These are phyloP conservation scores for Phytopythium helicoides DNA, from an alignment of 352 stramenopile genomes.

Conservation along the genomic window DNA sequence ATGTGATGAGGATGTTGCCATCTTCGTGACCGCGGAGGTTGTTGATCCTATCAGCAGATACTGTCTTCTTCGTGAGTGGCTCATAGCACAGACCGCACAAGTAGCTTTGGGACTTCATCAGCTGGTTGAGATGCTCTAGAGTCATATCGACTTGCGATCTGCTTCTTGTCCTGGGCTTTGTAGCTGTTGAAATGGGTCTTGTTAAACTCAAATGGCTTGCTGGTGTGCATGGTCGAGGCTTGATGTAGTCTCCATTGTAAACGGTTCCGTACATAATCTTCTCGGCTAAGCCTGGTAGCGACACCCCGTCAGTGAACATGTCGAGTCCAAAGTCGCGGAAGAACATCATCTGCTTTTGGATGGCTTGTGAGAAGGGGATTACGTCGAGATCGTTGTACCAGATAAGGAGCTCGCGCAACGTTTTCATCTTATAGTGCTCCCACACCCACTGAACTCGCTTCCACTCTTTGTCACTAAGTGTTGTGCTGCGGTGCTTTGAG, in stretches of 20 bases:
- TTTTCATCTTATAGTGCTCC: conserved; percentile 31
- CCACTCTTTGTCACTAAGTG: conserved; percentile 5
- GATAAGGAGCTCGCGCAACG: conserved; percentile 24
- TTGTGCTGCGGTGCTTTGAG: conserved; percentile 10
- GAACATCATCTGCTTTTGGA: conserved; percentile 12
- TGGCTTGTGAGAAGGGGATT: conserved; percentile 17
- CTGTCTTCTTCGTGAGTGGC: conserved; percentile 15
- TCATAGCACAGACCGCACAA: conserved; percentile 17
- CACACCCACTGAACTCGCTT: conserved; percentile 21
- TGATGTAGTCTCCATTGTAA: conserved; percentile 12
- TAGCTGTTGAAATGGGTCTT: conserved; percentile 15
- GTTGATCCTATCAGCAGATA: conserved; percentile 23
- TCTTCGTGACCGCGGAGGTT: conserved; percentile 8
- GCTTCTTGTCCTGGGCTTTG: conserved; percentile 15
- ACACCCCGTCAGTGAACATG: conserved; percentile 26
- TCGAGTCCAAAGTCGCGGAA: conserved; percentile 20
- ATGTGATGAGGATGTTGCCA: conserved; percentile 15
- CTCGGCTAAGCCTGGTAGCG: conserved; percentile 10
- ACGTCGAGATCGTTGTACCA: conserved; percentile 37
- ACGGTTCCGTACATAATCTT: conserved; percentile 28
- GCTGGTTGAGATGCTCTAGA: conserved; percentile 12
- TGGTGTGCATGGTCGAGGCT: conserved; percentile 5
- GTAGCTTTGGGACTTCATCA: conserved; percentile 22
- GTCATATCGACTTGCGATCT: conserved; percentile 13
- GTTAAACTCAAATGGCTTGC: conserved; percentile 16